Evolutionary conservation across 441 rosid genomes (phyloP).

Genomic region (Flueggea neowawraea): DNA sequence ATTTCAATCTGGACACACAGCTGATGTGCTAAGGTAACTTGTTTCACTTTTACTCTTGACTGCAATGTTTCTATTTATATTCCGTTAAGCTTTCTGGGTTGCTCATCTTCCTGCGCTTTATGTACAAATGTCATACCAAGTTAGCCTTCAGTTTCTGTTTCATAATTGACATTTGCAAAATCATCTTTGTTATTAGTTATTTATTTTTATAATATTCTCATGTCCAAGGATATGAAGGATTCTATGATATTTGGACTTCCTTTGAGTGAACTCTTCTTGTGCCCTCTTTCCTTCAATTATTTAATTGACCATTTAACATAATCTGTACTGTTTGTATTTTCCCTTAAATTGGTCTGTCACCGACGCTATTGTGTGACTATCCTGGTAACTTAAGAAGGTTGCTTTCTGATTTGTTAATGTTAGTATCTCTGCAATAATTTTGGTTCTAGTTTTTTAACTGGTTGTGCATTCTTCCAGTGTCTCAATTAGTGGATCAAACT

Average conservation of each 20-base stretch:
- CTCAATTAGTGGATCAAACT: conserved; percentile 70
- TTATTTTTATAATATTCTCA: background rate
- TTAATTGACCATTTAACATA: too few species aligned
- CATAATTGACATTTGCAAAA: background rate
- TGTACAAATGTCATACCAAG: background rate
- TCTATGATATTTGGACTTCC: too few species aligned
- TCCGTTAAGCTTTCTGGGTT: background rate
- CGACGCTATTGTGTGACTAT: too few species aligned
- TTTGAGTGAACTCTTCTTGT: too few species aligned
- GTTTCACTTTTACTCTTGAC: background rate
- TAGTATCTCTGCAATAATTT: background rate
- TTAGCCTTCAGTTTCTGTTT: background rate
- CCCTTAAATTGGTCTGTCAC: too few species aligned
- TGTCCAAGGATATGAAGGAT: background rate
- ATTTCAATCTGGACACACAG: conserved; percentile 95
- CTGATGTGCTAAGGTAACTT: conserved; percentile 82
- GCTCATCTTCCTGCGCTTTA: background rate
- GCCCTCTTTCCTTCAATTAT: too few species aligned
- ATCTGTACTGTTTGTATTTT: too few species aligned
- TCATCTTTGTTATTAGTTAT: background rate
- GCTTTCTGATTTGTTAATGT: background rate
- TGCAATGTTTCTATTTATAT: background rate
- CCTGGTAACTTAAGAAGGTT: background rate
- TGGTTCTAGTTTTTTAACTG: background rate
- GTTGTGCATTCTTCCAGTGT: conserved; percentile 50